These are phyloP conservation scores for Tubosaeta sp. DNA, from an alignment of 768 basidiomycete species.

Conservation along the genomic window DNA sequence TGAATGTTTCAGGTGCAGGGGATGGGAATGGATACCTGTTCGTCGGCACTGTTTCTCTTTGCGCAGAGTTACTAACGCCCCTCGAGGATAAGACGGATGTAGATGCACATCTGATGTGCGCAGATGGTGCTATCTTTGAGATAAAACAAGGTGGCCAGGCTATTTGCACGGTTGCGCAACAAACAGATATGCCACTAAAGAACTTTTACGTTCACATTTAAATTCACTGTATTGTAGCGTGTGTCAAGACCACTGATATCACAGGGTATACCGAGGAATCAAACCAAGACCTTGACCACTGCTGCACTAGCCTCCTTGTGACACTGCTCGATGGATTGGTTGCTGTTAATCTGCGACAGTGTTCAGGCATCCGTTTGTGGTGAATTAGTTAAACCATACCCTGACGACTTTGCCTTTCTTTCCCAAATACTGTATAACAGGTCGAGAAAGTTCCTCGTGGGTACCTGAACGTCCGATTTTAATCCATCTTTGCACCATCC, in stretches of 20 bases:
- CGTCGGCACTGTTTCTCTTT: slow-evolving; percentile 23
- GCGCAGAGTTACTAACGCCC: slow-evolving; percentile 1
- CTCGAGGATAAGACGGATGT: slow-evolving; percentile 55
- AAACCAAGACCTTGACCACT: slow-evolving; percentile 46
- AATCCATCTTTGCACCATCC: neutral
- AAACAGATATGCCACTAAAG: slow-evolving; percentile 27
- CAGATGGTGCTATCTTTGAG: slow-evolving; percentile 69
- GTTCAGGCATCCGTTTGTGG: neutral
- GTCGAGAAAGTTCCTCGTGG: slow-evolving; percentile 85
- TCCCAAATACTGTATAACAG: slow-evolving; percentile 84
- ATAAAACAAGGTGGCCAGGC: slow-evolving; percentile 60
- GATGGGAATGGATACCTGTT: slow-evolving; percentile 88
- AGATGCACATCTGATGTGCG: slow-evolving; percentile 68
- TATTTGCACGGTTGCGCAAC: slow-evolving; percentile 41
- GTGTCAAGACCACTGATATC: neutral
- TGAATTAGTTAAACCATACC: slow-evolving; percentile 36
- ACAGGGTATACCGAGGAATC: slow-evolving; percentile 9
- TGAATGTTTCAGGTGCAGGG: slow-evolving; percentile 73
- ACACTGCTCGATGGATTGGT: slow-evolving; percentile 66
- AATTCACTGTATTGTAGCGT: slow-evolving; percentile 8
- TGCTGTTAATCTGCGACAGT: slow-evolving; percentile 57
- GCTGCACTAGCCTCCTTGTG: slow-evolving; percentile 54
- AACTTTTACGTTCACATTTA: slow-evolving; percentile 47
- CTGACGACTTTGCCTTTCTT: slow-evolving; percentile 67
- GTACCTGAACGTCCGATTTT: slow-evolving; percentile 47